Conservation (phyloP, 352 stramenopile species). For the Phytopythium aichiense region DNA sequence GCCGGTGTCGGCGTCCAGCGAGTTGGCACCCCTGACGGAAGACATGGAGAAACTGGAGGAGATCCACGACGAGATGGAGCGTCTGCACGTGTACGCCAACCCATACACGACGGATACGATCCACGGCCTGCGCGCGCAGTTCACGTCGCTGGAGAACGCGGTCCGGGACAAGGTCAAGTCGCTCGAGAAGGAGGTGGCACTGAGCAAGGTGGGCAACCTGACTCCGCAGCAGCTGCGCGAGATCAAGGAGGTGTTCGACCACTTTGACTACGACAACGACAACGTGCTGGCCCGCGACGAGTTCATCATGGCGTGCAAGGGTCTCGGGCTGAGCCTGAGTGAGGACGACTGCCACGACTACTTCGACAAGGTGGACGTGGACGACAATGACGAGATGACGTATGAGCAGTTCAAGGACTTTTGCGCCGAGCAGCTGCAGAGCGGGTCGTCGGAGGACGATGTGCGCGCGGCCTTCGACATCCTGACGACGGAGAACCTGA, state of each 20-base stretch:
- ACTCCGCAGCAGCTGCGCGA: slow-evolving; percentile 80
- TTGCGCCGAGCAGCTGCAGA: slow-evolving; percentile 87
- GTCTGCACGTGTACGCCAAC: slow-evolving; percentile 86
- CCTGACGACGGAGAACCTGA: slow-evolving; percentile 67
- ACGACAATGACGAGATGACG: slow-evolving; percentile 82
- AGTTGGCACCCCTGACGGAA: slow-evolving; percentile 44
- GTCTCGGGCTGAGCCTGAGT: slow-evolving; percentile 78
- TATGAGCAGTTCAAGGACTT: slow-evolving; percentile 86
- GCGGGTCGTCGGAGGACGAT: slow-evolving; percentile 77
- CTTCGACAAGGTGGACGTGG: slow-evolving; percentile 84
- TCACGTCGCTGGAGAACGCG: slow-evolving; percentile 73
- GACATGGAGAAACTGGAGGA: slow-evolving; percentile 84
- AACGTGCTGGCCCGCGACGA: slow-evolving; percentile 82
- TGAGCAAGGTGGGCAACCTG: slow-evolving; percentile 81
- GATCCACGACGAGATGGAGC: slow-evolving; percentile 79
- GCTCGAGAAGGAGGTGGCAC: slow-evolving; percentile 85
- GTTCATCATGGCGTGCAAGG: slow-evolving; percentile 91
- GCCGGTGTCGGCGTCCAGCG: slow-evolving; percentile 17
- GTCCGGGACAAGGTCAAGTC: slow-evolving; percentile 84
- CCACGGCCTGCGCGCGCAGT: slow-evolving; percentile 80
- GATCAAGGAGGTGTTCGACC: slow-evolving; percentile 89
- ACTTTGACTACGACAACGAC: slow-evolving; percentile 88
- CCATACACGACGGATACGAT: slow-evolving; percentile 89
- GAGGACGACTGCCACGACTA: slow-evolving; percentile 87
- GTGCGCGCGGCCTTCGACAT: slow-evolving; percentile 81